These are phyloP conservation scores for Posidonia oceanica DNA, from an alignment of 116 monocot genomes.

Conservation along the genomic window DNA sequence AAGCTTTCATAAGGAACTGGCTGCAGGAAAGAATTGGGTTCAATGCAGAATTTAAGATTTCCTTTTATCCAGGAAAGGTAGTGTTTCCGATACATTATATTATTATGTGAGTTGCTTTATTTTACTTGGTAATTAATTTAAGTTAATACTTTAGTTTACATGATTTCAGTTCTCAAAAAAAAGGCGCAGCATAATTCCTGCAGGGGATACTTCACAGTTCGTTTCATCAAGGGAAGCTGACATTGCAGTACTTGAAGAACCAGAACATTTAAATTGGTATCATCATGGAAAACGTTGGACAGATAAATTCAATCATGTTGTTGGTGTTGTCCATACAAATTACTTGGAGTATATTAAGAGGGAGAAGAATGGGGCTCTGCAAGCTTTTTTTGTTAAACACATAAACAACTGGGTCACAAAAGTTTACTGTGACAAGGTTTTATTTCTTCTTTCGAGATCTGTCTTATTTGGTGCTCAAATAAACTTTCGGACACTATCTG, in stretches of 20 bases:
- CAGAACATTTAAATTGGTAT: constrained; percentile 99
- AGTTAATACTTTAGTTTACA: neutral
- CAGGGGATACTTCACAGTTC: constrained; percentile 93
- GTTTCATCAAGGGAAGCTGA: constrained; percentile 84
- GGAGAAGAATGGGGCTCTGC: constrained; percentile 88
- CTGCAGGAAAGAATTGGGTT: constrained; percentile 88
- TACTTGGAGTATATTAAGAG: constrained; percentile 98
- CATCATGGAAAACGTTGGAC: constrained; percentile 99
- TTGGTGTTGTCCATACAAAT: constrained; percentile 97
- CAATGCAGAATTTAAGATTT: constrained; percentile 85
- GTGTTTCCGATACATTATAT: neutral
- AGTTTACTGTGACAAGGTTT: constrained; percentile 93
- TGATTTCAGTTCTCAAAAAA: constrained; percentile 74
- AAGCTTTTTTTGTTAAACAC: constrained; percentile 96
- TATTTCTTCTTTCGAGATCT: neutral
- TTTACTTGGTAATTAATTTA: neutral
- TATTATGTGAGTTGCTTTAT: neutral
- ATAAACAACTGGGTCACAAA: constrained; percentile 81
- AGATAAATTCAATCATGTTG: constrained; percentile 91
- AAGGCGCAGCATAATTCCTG: constrained; percentile 92
- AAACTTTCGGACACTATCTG: too few species aligned
- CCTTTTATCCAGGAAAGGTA: constrained; percentile 99
- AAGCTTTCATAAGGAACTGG: constrained; percentile 84
- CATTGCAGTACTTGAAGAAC: constrained; percentile 94
- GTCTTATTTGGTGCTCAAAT: neutral